phyloP scores from a whole-genome alignment of 2,329 filamentous ascomycete genomes.

The Epichloe sp. region DNA sequence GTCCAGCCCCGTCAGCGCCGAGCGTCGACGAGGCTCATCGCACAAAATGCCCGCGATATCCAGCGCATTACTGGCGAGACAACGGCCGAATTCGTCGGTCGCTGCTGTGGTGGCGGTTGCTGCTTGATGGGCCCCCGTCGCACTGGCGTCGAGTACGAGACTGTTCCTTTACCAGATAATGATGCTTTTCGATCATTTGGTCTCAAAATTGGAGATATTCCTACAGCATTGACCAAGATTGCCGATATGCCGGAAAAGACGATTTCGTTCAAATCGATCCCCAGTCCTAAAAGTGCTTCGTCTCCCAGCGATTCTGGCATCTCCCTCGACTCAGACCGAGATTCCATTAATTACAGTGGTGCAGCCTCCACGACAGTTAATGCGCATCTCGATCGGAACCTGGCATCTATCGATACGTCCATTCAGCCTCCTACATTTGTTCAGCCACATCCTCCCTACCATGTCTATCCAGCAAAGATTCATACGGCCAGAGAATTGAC shows the following conservation, averaged over 20 bases:
- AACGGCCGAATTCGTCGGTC: constrained; percentile 45
- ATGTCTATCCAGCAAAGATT: constrained; percentile 82
- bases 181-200: constrained; percentile 69
- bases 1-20: constrained; percentile 39
- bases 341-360: constrained; percentile 4
- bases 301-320: constrained; percentile 38
- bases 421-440: constrained; percentile 78
- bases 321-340: constrained; percentile 26
- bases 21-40: constrained; percentile 56
- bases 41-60: constrained; percentile 48
- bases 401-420: constrained; percentile 35
- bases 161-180: constrained; percentile 57
- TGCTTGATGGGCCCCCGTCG: constrained; percentile 38
- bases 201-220: constrained; percentile 63
- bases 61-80: constrained; percentile 52
- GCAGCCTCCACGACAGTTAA: constrained; percentile 19
- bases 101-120: constrained; percentile 53
- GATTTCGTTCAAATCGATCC: constrained; percentile 53
- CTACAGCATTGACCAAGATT: constrained; percentile 57
- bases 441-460: constrained; percentile 85
- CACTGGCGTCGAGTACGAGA: constrained; percentile 37
- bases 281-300: constrained; percentile 17
- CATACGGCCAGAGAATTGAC: constrained; percentile 79
- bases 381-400: constrained; percentile 8
- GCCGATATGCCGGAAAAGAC: constrained; percentile 63